Evolutionary conservation across 1,139 yeast species (phyloP).

Genomic region (Suhomyces panamericanus): DNA sequence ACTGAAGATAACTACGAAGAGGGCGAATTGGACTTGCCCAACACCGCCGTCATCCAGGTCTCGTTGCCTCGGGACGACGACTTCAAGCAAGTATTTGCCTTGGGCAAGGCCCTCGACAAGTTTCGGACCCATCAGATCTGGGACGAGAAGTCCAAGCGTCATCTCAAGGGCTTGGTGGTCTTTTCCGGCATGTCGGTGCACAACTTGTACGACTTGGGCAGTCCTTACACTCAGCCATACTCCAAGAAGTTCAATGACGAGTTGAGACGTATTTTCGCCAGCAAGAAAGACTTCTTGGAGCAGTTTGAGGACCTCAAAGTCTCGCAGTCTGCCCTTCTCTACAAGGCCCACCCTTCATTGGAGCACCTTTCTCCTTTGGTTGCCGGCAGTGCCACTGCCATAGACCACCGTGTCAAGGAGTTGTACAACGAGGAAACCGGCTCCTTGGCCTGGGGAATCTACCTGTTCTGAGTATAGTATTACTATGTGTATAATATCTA

Average conservation of each 20-base stretch:
- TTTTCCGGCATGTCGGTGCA: slow-evolving; percentile 82
- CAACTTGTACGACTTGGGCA: slow-evolving; percentile 57
- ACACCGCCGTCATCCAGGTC: slow-evolving; percentile 52
- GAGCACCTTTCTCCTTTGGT: slow-evolving; percentile 74
- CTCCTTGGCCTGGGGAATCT: slow-evolving; percentile 70
- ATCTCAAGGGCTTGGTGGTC: slow-evolving; percentile 50
- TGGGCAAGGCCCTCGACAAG: slow-evolving; percentile 56
- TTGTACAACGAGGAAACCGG: slow-evolving; percentile 45
- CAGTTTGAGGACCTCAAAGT: slow-evolving; percentile 34
- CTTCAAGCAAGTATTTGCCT: slow-evolving; percentile 49
- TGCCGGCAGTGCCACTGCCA: slow-evolving; percentile 63
- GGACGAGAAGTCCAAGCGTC: slow-evolving; percentile 28
- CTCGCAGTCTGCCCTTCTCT: slow-evolving; percentile 36
- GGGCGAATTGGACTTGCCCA: slow-evolving; percentile 48
- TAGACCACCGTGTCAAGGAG: slow-evolving; percentile 39
- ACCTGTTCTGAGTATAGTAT: slow-evolving; percentile 34
- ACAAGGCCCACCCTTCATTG: slow-evolving; percentile 66
- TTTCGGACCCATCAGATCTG: slow-evolving; percentile 48
- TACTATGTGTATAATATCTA: too few species aligned
- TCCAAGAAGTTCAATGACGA: slow-evolving; percentile 42
- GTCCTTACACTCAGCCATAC: slow-evolving; percentile 55
- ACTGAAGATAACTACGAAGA: slow-evolving; percentile 24
- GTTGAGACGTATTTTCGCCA: slow-evolving; percentile 31
- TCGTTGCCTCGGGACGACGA: slow-evolving; percentile 55
- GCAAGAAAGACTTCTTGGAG: slow-evolving; percentile 24